Conservation (phyloP, 2,329 filamentous ascomycete species). For the Diaporthe velutina region DNA sequence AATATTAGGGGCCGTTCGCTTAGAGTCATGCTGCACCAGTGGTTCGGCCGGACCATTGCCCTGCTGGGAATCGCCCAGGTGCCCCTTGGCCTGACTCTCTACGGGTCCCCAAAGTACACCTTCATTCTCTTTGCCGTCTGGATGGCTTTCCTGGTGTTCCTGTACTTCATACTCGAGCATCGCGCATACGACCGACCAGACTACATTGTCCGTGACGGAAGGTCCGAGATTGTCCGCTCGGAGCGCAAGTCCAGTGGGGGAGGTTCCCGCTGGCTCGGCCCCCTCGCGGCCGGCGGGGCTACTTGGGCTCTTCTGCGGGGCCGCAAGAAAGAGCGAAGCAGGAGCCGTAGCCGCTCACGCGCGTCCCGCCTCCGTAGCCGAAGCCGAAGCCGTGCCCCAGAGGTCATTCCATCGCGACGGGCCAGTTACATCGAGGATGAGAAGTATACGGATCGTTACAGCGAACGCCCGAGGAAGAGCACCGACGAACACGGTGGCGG, state of each 20-base stretch:
- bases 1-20: constrained; percentile 64
- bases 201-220: constrained; percentile 69
- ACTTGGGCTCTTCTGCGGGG: constrained; percentile 60
- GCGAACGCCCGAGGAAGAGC: constrained; percentile 57
- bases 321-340: constrained; percentile 54
- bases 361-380: constrained; percentile 51
- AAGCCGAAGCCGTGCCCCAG: constrained; percentile 55
- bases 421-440: constrained; percentile 73
- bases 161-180: constrained; percentile 87
- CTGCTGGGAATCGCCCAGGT: constrained; percentile 89
- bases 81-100: constrained; percentile 89
- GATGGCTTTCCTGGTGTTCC: constrained; percentile 77
- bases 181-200: constrained; percentile 68
- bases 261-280: constrained; percentile 61
- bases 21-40: constrained; percentile 82
- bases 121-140: constrained; percentile 90
- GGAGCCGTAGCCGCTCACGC: constrained; percentile 52
- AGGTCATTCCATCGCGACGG: constrained; percentile 65
- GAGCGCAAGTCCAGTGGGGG: constrained; percentile 50
- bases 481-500: constrained; percentile 59
- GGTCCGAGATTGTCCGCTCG: constrained; percentile 62
- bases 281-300: constrained; percentile 66
- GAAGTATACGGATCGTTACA: constrained; percentile 77
- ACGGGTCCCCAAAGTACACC: constrained; percentile 86
- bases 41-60: constrained; percentile 83